These are phyloP conservation scores for Gynochthodes officinalis DNA, from an alignment of 257 asterid species.

Conservation along the genomic window DNA sequence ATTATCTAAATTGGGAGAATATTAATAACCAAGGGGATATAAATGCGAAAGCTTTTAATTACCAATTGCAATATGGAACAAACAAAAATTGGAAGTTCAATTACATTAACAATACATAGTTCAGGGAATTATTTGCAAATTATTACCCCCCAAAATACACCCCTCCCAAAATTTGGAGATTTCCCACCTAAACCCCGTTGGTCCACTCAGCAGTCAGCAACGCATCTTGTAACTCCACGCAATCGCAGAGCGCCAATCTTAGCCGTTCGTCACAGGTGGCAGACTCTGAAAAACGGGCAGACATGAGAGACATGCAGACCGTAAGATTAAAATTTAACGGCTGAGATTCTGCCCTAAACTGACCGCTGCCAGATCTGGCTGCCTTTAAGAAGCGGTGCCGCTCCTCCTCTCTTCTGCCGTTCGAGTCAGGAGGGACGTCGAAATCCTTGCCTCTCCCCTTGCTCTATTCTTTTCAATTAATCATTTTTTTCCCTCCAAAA, in stretches of 20 bases:
- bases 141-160: not conserved
- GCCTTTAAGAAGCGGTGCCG: conserved; percentile 29
- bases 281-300: conserved; percentile 27
- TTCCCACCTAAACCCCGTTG: conserved; percentile 20
- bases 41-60: no score
- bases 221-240: conserved; percentile 20
- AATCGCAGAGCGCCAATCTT: conserved; percentile 13
- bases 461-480: not conserved
- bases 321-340: conserved; percentile 20
- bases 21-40: no score
- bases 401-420: conserved; percentile 4
- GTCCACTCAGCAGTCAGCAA: conserved; percentile 3
- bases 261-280: conserved; percentile 30
- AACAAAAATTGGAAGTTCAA: no score
- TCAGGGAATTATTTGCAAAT: not conserved
- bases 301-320: conserved; percentile 5
- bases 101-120: no score
- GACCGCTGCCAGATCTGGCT: conserved; percentile 24
- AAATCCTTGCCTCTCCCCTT: conserved; percentile 19
- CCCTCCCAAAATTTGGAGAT: not conserved
- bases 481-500: conserved; percentile 9
- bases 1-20: no score
- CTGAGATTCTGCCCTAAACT: conserved; percentile 28
- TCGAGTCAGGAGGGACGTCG: conserved; percentile 12
- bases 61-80: no score